Evolutionary conservation across 1,284 basidiomycete species (phyloP).

Genomic region (Salmacisia buchloeana): DNA sequence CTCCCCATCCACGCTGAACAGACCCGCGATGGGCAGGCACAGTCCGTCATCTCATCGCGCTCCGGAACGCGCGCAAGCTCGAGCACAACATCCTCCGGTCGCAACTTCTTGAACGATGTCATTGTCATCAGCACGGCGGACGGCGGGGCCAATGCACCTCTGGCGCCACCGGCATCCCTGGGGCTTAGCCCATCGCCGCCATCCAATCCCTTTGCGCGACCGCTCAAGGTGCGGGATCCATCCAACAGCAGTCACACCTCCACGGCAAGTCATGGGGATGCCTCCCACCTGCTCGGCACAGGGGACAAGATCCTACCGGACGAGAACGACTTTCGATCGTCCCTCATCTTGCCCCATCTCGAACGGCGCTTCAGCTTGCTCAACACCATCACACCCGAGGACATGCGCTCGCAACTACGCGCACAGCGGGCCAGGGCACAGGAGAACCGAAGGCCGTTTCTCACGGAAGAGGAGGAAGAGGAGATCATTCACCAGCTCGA

Average conservation of each 20-base stretch:
- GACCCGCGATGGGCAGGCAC: neutral
- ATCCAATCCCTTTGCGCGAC: neutral
- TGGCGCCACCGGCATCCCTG: neutral
- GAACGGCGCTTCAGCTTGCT: conserved; percentile 40
- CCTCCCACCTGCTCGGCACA: neutral
- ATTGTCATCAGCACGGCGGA: conserved; percentile 4
- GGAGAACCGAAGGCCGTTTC: conserved; percentile 26
- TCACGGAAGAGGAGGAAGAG: conserved; percentile 45
- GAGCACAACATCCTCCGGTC: neutral
- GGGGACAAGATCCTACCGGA: neutral
- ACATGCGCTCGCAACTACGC: conserved; percentile 39
- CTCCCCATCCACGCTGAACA: neutral
- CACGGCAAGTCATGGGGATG: neutral
- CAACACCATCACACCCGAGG: conserved; percentile 39
- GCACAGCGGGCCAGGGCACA: conserved; percentile 39
- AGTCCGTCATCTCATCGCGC: neutral
- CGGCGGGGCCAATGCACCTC: neutral
- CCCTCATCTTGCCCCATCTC: conserved; percentile 45
- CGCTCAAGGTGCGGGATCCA: conserved; percentile 2
- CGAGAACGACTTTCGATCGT: conserved; percentile 20
- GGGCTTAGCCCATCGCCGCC: neutral
- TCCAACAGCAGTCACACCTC: neutral
- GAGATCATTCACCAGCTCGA: conserved; percentile 43
- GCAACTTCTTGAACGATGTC: neutral
- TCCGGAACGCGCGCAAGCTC: neutral